phyloP scores from a whole-genome alignment of 495 filamentous ascomycete genomes.

The Talaromyces ruber region DNA sequence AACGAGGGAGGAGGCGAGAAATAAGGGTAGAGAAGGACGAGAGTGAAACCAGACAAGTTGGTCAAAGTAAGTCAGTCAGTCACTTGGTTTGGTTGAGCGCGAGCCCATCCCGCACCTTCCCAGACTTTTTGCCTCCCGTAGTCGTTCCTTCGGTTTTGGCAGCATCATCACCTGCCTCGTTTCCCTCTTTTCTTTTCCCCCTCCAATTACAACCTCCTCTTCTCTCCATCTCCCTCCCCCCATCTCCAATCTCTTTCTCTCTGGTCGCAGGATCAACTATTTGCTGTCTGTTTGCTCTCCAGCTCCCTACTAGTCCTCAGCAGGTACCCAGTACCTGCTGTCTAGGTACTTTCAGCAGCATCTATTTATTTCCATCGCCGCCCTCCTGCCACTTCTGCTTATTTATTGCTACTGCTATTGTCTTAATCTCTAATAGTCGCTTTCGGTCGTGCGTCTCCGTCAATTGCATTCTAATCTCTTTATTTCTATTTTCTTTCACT shows the following conservation, averaged over 20 bases:
- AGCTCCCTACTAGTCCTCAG: neutral
- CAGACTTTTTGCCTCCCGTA: neutral
- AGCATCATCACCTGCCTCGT: constrained; percentile 2
- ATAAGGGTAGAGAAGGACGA: constrained; percentile 3
- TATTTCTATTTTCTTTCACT: neutral
- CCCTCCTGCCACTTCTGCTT: neutral
- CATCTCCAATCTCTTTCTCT: neutral
- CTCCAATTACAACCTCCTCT: constrained; percentile 6
- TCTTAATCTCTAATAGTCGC: neutral
- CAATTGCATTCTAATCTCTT: neutral
- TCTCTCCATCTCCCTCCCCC: constrained; percentile 11
- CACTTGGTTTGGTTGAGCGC: neutral
- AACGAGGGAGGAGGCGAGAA: constrained; percentile 7
- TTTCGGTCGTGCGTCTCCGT: neutral
- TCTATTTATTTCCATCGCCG: neutral
- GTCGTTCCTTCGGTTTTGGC: neutral
- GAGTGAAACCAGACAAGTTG: neutral
- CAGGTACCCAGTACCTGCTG: neutral
- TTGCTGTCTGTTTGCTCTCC: neutral
- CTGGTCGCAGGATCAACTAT: neutral
- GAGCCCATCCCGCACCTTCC: constrained; percentile 1
- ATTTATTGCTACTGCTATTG: constrained; percentile 1
- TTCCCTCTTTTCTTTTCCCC: constrained; percentile 8
- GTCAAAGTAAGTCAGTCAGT: neutral
- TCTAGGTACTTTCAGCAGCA: neutral